These are phyloP conservation scores for Zoysia pacifica DNA, from an alignment of 176 grass and related monocot species.

Conservation along the genomic window DNA sequence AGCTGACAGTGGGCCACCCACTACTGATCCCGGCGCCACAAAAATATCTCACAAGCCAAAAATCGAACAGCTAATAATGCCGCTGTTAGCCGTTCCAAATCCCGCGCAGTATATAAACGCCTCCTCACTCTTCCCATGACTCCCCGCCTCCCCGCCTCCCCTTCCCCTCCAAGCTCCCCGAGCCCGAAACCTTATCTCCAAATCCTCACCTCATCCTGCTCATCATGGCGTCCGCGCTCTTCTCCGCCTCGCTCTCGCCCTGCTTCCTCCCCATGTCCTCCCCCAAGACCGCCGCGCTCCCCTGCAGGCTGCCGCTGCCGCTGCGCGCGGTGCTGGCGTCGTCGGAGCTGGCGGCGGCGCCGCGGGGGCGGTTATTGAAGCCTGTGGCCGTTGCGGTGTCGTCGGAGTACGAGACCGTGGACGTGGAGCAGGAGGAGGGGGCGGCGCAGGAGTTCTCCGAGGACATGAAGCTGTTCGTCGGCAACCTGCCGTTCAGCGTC, in stretches of 20 bases:
- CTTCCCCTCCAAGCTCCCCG: constrained; percentile 29
- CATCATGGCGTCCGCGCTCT: constrained; percentile 56
- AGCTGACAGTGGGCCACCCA: constrained; percentile 29
- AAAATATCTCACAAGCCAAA: constrained; percentile 45
- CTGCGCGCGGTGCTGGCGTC: constrained; percentile 31
- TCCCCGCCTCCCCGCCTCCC: neutral
- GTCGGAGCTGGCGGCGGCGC: constrained; percentile 16
- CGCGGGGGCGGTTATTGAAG: constrained; percentile 41
- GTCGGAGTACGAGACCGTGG: constrained; percentile 61
- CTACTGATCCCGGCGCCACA: constrained; percentile 7
- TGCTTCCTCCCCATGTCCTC: constrained; percentile 36
- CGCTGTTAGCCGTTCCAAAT: neutral
- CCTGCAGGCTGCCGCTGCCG: constrained; percentile 27
- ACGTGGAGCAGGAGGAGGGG: constrained; percentile 41
- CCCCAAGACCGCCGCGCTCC: constrained; percentile 29
- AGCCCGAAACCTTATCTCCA: constrained; percentile 68
- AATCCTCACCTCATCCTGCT: constrained; percentile 33
- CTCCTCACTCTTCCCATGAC: neutral
- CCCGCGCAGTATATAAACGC: constrained; percentile 44
- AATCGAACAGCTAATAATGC: constrained; percentile 2
- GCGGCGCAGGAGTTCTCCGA: constrained; percentile 42
- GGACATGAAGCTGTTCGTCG: constrained; percentile 88
- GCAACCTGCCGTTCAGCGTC: constrained; percentile 87
- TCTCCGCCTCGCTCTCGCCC: constrained; percentile 53
- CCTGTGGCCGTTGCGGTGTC: constrained; percentile 56